phyloP scores from a whole-genome alignment of 1,284 basidiomycete genomes.

The Takashimella tepidaria region DNA sequence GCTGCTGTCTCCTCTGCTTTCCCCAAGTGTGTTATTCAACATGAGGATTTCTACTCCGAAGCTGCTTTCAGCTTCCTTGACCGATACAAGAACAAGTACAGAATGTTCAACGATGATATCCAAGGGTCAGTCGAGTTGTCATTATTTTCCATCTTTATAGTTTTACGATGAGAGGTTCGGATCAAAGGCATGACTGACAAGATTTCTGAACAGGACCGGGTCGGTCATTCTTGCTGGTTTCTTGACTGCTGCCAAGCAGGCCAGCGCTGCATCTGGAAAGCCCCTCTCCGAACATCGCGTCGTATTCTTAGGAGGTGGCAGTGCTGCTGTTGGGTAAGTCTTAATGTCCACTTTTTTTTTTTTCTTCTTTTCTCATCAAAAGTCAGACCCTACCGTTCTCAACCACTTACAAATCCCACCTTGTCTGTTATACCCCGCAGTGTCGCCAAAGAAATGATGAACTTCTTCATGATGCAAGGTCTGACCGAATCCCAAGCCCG shows the following conservation, averaged over 20 bases:
- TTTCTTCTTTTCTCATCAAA: not conserved
- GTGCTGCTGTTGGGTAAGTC: conserved; percentile 41
- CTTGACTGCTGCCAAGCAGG: conserved; percentile 76
- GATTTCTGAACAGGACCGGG: conserved; percentile 59
- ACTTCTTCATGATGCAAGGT: conserved; percentile 75
- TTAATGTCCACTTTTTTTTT: not conserved
- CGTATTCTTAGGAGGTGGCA: conserved; percentile 63
- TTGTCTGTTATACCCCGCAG: too few relatives aligned
- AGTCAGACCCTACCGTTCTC: too few relatives aligned
- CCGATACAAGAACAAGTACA: conserved; percentile 66
- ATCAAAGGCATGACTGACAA: conserved; percentile 8
- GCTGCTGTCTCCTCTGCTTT: conserved; percentile 64
- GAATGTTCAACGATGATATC: conserved; percentile 87
- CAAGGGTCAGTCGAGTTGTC: conserved; percentile 49
- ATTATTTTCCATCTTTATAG: not conserved
- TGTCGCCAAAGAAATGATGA: conserved; percentile 80
- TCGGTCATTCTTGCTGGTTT: conserved; percentile 88
- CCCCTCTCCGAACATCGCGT: conserved; percentile 73
- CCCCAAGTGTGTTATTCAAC: conserved; percentile 80
- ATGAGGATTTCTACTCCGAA: conserved; percentile 86
- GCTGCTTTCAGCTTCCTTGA: conserved; percentile 79
- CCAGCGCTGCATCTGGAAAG: conserved; percentile 63
- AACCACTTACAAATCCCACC: too few relatives aligned
- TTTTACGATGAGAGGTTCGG: not conserved
- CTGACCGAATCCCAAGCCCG: conserved; percentile 72